phyloP scores from a whole-genome alignment of 768 basidiomycete species.

The Suillus luteus region DNA sequence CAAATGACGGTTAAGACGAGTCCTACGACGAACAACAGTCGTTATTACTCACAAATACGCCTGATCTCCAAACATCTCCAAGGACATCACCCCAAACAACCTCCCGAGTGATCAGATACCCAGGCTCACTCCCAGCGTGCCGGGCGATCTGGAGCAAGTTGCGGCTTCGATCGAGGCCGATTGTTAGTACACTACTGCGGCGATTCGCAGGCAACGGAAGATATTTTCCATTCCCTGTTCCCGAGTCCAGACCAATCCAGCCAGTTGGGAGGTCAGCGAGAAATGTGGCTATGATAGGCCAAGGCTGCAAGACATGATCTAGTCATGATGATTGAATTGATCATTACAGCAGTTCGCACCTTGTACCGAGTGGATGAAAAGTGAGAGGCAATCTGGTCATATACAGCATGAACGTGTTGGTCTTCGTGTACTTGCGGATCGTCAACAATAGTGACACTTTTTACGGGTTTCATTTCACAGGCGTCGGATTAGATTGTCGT shows the following conservation, averaged over 20 bases:
- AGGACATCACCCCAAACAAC: conserved; percentile 83
- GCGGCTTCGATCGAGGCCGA: conserved; percentile 83
- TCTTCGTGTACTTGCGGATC: conserved; percentile 66
- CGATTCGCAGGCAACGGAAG: conserved; percentile 71
- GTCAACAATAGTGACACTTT: conserved; percentile 45
- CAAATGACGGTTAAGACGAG: background rate
- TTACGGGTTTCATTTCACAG: conserved; percentile 19
- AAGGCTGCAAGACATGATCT: conserved; percentile 56
- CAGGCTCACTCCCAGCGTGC: conserved; percentile 49
- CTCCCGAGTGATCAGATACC: conserved; percentile 48
- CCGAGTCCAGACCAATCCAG: conserved; percentile 90
- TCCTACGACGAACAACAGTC: background rate
- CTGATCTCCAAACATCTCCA: conserved; percentile 70
- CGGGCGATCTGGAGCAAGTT: conserved; percentile 79
- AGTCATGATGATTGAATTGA: background rate
- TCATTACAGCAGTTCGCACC: conserved; percentile 38
- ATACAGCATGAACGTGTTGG: conserved; percentile 77
- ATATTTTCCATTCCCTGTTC: conserved; percentile 98
- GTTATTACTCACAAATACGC: conserved; percentile 67
- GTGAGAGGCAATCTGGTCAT: conserved; percentile 83
- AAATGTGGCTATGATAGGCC: conserved; percentile 84
- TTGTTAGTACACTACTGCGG: conserved; percentile 63
- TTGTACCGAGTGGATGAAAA: conserved; percentile 92
- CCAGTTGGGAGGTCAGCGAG: conserved; percentile 70
- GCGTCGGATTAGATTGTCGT: conserved; percentile 5